phyloP scores from a whole-genome alignment of 1,284 basidiomycete species.

The Agroathelia rolfsii region DNA sequence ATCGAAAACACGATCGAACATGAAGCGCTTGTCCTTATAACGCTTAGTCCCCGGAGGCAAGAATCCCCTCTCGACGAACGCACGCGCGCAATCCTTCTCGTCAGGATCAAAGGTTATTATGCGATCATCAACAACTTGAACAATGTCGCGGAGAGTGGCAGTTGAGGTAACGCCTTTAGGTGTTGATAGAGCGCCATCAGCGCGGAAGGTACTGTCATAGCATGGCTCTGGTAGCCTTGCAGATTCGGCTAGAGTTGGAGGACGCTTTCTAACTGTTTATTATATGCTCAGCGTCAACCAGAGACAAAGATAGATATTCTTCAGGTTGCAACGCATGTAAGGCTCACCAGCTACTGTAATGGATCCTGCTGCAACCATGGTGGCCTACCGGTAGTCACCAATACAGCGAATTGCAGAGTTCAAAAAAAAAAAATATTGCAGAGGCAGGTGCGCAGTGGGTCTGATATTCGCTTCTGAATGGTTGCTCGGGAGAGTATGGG shows the following conservation, averaged over 20 bases:
- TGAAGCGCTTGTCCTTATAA: constrained; percentile 90
- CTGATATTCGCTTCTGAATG: no score
- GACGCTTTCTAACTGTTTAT: constrained; percentile 76
- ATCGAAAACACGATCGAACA: constrained; percentile 89
- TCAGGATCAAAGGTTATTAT: constrained; percentile 94
- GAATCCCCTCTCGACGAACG: constrained; percentile 75
- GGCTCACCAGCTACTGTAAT: constrained; percentile 74
- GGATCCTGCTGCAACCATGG: constrained; percentile 75
- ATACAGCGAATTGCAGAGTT: no score
- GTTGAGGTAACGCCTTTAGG: constrained; percentile 43
- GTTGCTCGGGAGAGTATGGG: no score
- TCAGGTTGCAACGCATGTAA: no score
- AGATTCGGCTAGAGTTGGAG: constrained; percentile 77
- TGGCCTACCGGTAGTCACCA: no score
- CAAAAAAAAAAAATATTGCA: no score
- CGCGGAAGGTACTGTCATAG: constrained; percentile 62
- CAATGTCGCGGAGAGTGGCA: constrained; percentile 58
- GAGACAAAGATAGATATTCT: no score
- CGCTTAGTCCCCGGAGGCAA: constrained; percentile 76
- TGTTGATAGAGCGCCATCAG: constrained; percentile 73
- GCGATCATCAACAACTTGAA: constrained; percentile 75
- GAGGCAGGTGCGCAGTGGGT: no score
- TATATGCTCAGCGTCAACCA: no score
- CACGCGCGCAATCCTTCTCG: constrained; percentile 67
- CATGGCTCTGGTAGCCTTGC: constrained; percentile 66